Evolutionary conservation across 352 stramenopile species (phyloP).

Genomic region (Phytophthora europaea): DNA sequence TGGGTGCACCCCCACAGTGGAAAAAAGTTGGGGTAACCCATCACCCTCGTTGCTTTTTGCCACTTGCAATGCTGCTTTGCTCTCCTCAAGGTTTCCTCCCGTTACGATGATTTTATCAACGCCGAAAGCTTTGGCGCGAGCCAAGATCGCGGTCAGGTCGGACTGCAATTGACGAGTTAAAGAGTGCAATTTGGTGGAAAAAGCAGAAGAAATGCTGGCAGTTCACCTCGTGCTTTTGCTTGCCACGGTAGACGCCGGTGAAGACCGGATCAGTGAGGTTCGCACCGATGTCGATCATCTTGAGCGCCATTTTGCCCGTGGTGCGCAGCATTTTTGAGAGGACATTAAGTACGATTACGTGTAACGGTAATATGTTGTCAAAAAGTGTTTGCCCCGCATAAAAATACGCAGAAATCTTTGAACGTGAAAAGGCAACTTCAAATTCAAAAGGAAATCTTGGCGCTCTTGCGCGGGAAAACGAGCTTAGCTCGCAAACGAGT

Average conservation of each 20-base stretch:
- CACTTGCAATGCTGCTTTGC: slow-evolving; percentile 45
- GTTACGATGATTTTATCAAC: slow-evolving; percentile 95
- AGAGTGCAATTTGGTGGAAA: not conserved
- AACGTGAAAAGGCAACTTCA: slow-evolving; percentile 31
- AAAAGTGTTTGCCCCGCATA: slow-evolving; percentile 20
- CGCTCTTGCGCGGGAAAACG: slow-evolving; percentile 27
- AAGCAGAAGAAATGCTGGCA: not conserved
- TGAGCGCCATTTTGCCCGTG: slow-evolving; percentile 29
- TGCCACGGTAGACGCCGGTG: slow-evolving; percentile 90
- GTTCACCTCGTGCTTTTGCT: slow-evolving; percentile 87
- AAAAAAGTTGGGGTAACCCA: slow-evolving; percentile 53
- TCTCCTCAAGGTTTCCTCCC: slow-evolving; percentile 67
- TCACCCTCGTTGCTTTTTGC: slow-evolving; percentile 26
- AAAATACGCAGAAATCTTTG: slow-evolving; percentile 18
- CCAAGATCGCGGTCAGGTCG: slow-evolving; percentile 91
- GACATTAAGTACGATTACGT: slow-evolving; percentile 20
- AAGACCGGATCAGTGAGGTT: slow-evolving; percentile 96
- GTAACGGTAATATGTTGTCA: not conserved
- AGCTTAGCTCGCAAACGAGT: not conserved
- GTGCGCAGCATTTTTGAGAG: slow-evolving; percentile 20
- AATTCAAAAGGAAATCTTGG: slow-evolving; percentile 21
- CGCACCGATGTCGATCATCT: slow-evolving; percentile 94
- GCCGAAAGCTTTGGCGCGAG: slow-evolving; percentile 82
- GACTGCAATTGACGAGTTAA: slow-evolving; percentile 43
- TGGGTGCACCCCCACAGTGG: slow-evolving; percentile 92